Evolutionary conservation across 495 filamentous ascomycete species (phyloP).

Genomic region (Cercophora scortea): DNA sequence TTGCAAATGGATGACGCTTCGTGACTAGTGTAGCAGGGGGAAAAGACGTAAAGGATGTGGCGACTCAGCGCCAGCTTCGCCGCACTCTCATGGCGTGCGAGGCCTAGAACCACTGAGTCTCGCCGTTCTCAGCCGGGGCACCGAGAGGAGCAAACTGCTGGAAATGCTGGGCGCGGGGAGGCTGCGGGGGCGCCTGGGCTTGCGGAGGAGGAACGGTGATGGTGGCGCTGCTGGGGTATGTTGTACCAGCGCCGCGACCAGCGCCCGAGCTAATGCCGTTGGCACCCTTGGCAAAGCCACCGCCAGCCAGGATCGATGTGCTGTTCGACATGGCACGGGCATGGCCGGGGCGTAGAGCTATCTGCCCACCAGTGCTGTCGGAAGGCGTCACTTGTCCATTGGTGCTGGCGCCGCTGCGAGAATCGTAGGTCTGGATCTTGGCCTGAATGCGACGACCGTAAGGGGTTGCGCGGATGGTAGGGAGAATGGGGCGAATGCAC

Average conservation of each 20-base stretch:
- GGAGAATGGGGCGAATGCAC: conserved; percentile 72
- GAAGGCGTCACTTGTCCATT: conserved; percentile 26
- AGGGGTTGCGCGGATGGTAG: conserved; percentile 75
- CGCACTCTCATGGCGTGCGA: not conserved
- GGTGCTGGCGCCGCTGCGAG: conserved; percentile 18
- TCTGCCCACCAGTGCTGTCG: conserved; percentile 35
- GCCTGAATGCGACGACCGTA: conserved; percentile 87
- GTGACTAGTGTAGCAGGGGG: conserved; percentile 25
- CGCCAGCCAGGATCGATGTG: conserved; percentile 17
- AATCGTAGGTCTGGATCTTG: conserved; percentile 57
- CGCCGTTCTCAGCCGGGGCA: conserved; percentile 12
- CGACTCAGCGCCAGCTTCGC: conserved; percentile 12
- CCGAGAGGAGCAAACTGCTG: conserved; percentile 10
- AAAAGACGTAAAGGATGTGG: conserved; percentile 21
- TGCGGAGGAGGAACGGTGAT: conserved; percentile 18
- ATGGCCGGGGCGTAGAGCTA: conserved; percentile 25
- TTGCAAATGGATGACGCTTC: conserved; percentile 19
- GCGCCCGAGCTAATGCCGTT: conserved; percentile 2
- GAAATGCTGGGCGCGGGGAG: conserved; percentile 15
- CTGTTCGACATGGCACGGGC: conserved; percentile 24
- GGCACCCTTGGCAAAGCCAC: conserved; percentile 12
- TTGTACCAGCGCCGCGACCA: conserved; percentile 9
- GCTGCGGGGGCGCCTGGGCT: conserved; percentile 16
- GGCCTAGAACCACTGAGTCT: conserved; percentile 22
- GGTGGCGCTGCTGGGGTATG: conserved; percentile 18